phyloP scores from a whole-genome alignment of 73 alveolate genomes.

The Symbiodinium pilosum region DNA sequence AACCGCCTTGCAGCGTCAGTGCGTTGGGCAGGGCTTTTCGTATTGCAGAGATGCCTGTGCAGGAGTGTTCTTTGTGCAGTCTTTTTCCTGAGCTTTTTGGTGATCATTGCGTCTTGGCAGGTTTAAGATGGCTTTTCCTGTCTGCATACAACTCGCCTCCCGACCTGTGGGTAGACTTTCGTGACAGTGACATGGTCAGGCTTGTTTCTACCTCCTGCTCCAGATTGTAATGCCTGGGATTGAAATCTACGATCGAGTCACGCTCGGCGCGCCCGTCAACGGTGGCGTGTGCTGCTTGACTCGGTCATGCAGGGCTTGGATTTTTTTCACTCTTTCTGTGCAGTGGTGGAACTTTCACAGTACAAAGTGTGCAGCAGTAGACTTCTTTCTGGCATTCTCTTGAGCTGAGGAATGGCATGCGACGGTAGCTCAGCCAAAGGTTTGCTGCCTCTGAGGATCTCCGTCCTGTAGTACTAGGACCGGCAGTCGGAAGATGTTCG shows the following conservation, averaged over 20 bases:
- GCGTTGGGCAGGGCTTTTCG: too few relatives aligned
- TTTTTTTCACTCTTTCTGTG: too few relatives aligned
- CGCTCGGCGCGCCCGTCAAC: not conserved
- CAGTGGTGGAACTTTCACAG: too few relatives aligned
- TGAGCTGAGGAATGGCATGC: not conserved
- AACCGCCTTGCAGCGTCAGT: too few relatives aligned
- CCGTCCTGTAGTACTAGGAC: not conserved
- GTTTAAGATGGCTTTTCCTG: not conserved
- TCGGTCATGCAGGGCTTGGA: too few relatives aligned
- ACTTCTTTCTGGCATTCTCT: too few relatives aligned
- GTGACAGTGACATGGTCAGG: not conserved
- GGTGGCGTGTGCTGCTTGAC: too few relatives aligned
- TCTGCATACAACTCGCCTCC: not conserved
- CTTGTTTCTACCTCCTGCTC: not conserved
- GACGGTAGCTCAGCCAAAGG: not conserved
- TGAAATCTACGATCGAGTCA: conserved; percentile 6
- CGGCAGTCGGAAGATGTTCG: not conserved
- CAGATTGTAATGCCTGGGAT: conserved; percentile 28
- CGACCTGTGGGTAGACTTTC: not conserved
- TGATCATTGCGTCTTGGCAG: not conserved
- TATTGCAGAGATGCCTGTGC: too few relatives aligned
- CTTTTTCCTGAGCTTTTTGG: not conserved
- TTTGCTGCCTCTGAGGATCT: not conserved
- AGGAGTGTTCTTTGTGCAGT: not conserved
- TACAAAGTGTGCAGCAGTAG: too few relatives aligned